Evolutionary conservation across 2,329 filamentous ascomycete genomes (phyloP), one percentile per base, ranked within the genome.

Genomic region (Aspergillus fischeri): DNA sequence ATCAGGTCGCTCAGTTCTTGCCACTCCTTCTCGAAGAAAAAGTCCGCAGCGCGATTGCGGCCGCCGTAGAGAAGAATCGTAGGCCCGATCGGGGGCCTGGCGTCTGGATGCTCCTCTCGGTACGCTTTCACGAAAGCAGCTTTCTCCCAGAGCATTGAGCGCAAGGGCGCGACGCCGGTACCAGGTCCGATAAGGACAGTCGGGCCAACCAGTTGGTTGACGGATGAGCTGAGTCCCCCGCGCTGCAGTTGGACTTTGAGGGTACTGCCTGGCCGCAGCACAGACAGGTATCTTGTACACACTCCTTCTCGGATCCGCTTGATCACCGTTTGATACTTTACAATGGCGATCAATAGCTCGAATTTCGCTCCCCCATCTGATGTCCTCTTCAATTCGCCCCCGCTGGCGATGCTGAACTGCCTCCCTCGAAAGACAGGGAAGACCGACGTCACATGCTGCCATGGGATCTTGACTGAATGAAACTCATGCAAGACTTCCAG

Each of bases 401-500:
- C 88, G 61, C 89, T 94, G 35, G 91, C 91, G 59, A 97, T 92
- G 73, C 92, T 97, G 71, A 96, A 99, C 65, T 96, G 90, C 5
- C 94, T 84, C n/a, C 87, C 89, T n/a, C 91, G 86, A 49, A 97
- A 87, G 3, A 87, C 67, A 0, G 94, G 94, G 54, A 99, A 87
- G 17, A 92, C 80, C 54, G 87, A 85, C 9, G 90, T 81, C 1
- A 88, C 81, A 51, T 87, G 85, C 55, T 88, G 79, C 75, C 87
- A 90, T 0, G 94, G 92, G 2, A 99, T 85, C 60, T 87, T 87
- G 54, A 97, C 88, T 0, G 85, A 88, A 45, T 89, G 83, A 66
- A 99, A 99, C 65, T 99, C 94, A 56, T 93, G 87, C 28, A 99
- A 82, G 3, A 96, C 88, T 74, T 99, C 94, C 5, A 99, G 79